Evolutionary conservation across 2,329 filamentous ascomycete species (phyloP), one percentile per base, ranked within the genome.

Genomic region (Pezicula carpinea): DNA sequence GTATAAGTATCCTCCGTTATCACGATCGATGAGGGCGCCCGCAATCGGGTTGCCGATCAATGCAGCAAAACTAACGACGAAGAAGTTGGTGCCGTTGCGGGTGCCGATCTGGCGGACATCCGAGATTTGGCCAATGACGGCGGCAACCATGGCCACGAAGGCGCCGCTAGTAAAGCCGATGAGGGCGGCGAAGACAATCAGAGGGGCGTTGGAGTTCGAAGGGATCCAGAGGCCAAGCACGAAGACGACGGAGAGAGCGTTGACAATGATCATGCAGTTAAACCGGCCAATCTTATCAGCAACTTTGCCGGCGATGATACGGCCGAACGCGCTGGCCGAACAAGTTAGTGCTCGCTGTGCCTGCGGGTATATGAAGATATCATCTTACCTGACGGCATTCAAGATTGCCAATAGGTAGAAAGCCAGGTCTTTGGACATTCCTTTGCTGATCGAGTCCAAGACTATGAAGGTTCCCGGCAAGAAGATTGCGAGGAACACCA

Each of bases 91-190:
- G 1, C 86, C 86, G 2, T 76, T 80, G 7, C 85, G 73, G 3
- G 80, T 74, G n/a, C 85, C 86, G 32, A 89, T 82, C 61, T 86
- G 73, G 18, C 76, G 70, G 32, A 87, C 74, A 43, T 85, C 80
- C 2, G 77, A 80, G 50, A 89, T 83, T 57, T 88, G 82, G 1
- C 82, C 82, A 22, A 89, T 68, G 13, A 84, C 67, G 0, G 82
- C 74, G 0, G 85, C 80, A 0, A 71, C 70, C 7, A 88, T 66
- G 0, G 76, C 76, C 34, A 85, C 76, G 53, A 80, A 83, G 3
- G 77, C 76, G 13, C 84, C 85, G 0, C 78, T 81, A 21, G 73
- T 73, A 59, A 87, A 85, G 18, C 83, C 85, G 53, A 83, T 87
- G 8, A 85, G 62, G 17, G 75, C 69, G 6, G 76, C 72, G 60